Base-by-base conservation (phyloP, 208 protist species). In the Crithidia acanthocephali region DNA sequence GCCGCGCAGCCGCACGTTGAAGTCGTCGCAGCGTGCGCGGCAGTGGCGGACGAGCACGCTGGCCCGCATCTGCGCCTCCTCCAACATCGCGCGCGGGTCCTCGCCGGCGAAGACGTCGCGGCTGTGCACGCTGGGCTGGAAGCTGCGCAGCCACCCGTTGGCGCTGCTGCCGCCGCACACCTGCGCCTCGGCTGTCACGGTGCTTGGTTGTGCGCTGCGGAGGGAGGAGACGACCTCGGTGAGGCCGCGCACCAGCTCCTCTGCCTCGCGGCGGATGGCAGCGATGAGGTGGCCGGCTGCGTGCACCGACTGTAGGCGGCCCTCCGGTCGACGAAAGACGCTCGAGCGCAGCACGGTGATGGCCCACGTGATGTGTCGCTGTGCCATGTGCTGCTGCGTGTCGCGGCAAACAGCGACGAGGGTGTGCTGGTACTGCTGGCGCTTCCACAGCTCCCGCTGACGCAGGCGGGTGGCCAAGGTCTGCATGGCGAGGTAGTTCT, bases 31-130 rank as follows among this genome's bases (percentile, higher is more conserved):
- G 58, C 79, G 69, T 0, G 86, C 81, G 16, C 84, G 69, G 28
- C 76, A 83, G 67, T 94, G 86, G 20, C 86, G 85, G 55, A 93
- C 70, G 28, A 96, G 68, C 6, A 96, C 81, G 70, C 86, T 91
- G 15, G 85, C 87, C 67, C 87, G 90, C 76, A 96, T 91, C 15
- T 86, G 86, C 88, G 87, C 94, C 81, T 96, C 88, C 40, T 91
- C 81, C 33, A 88, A 76, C 18, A 96, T 86, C 23, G 87, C 79
- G 33, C 68, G 72, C 0, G 72, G 72, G 65, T 78, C 60, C 22
- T 84, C 77, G 53, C 66, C 76, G 42, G 57, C 59, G 16, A 85
- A 67, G 56, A 93, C 85, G 32, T 86, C 73, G 23, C 51, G 61
- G 1, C 74, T 51, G 20, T 72, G 74, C 23, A 89, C 64, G 42